Evolutionary conservation across 176 grass and related monocot species (phyloP).

Genomic region (Carex kokanica): DNA sequence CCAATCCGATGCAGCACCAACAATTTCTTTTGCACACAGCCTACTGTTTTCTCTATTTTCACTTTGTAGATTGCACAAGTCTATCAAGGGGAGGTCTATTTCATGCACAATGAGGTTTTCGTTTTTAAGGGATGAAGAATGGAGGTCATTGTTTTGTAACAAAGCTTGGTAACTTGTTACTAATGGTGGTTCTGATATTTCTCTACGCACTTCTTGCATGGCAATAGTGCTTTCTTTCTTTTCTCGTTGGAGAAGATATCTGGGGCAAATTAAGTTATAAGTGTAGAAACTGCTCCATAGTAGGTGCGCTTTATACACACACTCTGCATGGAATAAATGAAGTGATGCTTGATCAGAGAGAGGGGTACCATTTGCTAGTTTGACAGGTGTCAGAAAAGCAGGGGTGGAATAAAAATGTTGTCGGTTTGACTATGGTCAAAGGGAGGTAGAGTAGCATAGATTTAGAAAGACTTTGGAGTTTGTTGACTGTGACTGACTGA

Average conservation of each 20-base stretch:
- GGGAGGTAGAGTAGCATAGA: background rate
- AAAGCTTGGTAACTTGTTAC: constrained; percentile 50
- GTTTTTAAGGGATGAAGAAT: constrained; percentile 9
- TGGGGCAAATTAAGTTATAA: background rate
- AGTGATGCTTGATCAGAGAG: background rate
- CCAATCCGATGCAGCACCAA: constrained; percentile 61
- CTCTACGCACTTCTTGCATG: constrained; percentile 12
- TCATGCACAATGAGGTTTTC: constrained; percentile 27
- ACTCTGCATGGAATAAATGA: constrained; percentile 15
- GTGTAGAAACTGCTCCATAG: background rate
- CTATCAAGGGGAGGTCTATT: constrained; percentile 63
- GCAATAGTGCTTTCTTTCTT: background rate
- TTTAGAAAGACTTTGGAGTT: background rate
- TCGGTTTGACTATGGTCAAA: constrained; percentile 10
- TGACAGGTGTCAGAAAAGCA: background rate
- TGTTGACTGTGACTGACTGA: too few species aligned
- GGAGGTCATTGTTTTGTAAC: constrained; percentile 16
- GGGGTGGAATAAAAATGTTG: background rate
- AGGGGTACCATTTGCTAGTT: background rate
- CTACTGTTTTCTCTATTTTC: constrained; percentile 13
- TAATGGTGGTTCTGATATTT: constrained; percentile 46
- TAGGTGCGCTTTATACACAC: constrained; percentile 10
- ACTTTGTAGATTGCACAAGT: constrained; percentile 35
- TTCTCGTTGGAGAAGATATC: background rate
- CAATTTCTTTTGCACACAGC: constrained; percentile 46